These are phyloP conservation scores for Aureobasidium sp. DNA, from an alignment of 2,329 filamentous ascomycete species.

Conservation along the genomic window DNA sequence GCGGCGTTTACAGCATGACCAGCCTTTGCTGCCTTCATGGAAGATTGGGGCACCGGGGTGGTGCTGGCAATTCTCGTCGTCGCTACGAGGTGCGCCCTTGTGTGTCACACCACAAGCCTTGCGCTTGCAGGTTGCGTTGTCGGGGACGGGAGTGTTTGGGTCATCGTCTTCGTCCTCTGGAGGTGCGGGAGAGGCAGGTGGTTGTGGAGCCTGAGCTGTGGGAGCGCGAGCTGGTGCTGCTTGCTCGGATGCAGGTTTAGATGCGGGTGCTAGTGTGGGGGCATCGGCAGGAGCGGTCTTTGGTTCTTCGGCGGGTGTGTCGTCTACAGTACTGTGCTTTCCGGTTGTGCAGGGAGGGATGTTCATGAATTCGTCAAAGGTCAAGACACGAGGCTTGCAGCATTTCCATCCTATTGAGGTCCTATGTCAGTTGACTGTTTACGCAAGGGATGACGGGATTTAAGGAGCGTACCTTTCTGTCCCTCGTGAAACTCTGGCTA, in stretches of 20 bases:
- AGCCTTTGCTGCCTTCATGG: conserved; percentile 97
- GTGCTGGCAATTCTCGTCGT: conserved; percentile 71
- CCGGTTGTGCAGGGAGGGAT: conserved; percentile 91
- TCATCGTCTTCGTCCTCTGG: conserved; percentile 82
- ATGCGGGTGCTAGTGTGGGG: neutral
- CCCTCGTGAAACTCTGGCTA: conserved; percentile 89
- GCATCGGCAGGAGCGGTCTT: conserved; percentile 15
- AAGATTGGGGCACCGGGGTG: conserved; percentile 90
- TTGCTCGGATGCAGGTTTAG: neutral
- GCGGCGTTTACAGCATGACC: conserved; percentile 89
- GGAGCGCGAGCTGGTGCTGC: conserved; percentile 3
- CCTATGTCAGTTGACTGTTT: neutral
- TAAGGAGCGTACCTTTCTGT: conserved; percentile 69
- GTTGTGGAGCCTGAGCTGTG: conserved; percentile 15
- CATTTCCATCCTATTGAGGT: conserved; percentile 81
- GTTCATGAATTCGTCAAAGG: conserved; percentile 93
- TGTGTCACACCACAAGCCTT: conserved; percentile 64
- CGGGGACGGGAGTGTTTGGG: conserved; percentile 60
- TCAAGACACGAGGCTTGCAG: conserved; percentile 93
- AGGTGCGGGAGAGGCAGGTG: conserved; percentile 43
- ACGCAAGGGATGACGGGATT: neutral
- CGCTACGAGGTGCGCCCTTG: conserved; percentile 49
- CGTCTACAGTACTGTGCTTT: conserved; percentile 83
- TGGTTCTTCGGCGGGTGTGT: conserved; percentile 39
- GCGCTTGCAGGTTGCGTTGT: conserved; percentile 68